Evolutionary conservation across 2,329 filamentous ascomycete genomes (phyloP), one percentile per base, ranked within the genome.

Genomic region (Neofusicoccum laricinum): DNA sequence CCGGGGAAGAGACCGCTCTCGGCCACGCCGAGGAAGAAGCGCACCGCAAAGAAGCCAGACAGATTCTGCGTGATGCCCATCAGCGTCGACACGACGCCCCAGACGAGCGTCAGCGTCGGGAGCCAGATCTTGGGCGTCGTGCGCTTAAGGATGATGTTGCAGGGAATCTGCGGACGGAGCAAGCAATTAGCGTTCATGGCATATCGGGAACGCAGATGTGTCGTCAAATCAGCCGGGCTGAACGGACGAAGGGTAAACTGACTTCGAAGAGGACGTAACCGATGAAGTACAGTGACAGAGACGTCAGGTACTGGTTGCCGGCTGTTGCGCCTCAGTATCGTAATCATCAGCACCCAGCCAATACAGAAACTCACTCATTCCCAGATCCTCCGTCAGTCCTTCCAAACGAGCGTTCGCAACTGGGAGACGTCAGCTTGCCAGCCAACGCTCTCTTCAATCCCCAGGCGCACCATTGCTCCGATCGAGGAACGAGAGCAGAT

Each of bases 211-310:
- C 25, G 25, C 25, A 6, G 25, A 30, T 7, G 25, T 30, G 25
- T 6, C 25, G 7, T 30, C 25, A 30, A 30, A 30, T 5, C 25
- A 30, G 3, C 4, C 7, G 25, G 25, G 15, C 30, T 21, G 19
- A 10, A 38, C 12, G 36, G 14, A 19, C 17, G 32, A 12, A 7
- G 8, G 21, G 7, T 12, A 7, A 11, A 67, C 65, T 59, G 50
- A 69, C 76, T 67, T 83, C 81, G 64, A 83, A 79, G 2, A 80
- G 66, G 8, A 81, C 79, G 65, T 83, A 83, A 4, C 78, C 78
- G 64, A 82, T 77, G 70, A 91, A 91, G 72, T 89, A 91, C 0
- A 90, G 72, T 0, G 88, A 90, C 45, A 90, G 71, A 1, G 86
- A 86, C 0, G 85, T 88, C 0, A 90, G 78, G 64, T 91, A 90